Evolutionary conservation across 164 flowering plant species (phyloP).

Genomic region (Aristolochia contorta): DNA sequence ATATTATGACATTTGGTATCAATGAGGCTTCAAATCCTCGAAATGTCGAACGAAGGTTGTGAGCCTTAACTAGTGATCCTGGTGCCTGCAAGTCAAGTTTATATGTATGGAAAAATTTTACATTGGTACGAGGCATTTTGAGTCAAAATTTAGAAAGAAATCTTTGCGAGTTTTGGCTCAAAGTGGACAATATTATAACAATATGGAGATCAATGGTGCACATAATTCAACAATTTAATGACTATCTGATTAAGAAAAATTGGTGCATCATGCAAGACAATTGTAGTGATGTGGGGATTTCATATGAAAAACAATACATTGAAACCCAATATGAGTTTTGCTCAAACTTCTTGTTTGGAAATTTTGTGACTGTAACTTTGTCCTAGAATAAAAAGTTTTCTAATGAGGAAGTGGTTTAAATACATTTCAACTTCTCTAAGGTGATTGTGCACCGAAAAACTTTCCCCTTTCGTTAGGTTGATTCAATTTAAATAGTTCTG

Average conservation of each 20-base stretch:
- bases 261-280: too few relatives aligned
- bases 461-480: slow-evolving; percentile 29
- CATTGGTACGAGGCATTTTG: too few relatives aligned
- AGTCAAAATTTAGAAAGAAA: too few relatives aligned
- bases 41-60: too few relatives aligned
- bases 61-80: too few relatives aligned
- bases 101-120: too few relatives aligned
- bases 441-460: slow-evolving; percentile 23
- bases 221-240: background rate
- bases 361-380: slow-evolving; percentile 31
- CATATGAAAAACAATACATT: slow-evolving; percentile 32
- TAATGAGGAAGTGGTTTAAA: slow-evolving; percentile 31
- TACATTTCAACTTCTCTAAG: slow-evolving; percentile 19
- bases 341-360: slow-evolving; percentile 26
- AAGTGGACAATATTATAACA: too few relatives aligned
- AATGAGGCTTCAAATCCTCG: too few relatives aligned
- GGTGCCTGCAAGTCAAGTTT: too few relatives aligned
- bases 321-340: slow-evolving; percentile 27
- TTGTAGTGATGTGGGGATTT: slow-evolving; percentile 21
- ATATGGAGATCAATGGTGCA: too few relatives aligned
- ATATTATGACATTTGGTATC: too few relatives aligned
- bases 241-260: background rate
- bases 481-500: slow-evolving; percentile 36
- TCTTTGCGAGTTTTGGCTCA: too few relatives aligned
- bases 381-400: slow-evolving; percentile 26